Evolutionary conservation across 495 filamentous ascomycete genomes (phyloP).

Genomic region (Lasiosphaeris hirsuta): DNA sequence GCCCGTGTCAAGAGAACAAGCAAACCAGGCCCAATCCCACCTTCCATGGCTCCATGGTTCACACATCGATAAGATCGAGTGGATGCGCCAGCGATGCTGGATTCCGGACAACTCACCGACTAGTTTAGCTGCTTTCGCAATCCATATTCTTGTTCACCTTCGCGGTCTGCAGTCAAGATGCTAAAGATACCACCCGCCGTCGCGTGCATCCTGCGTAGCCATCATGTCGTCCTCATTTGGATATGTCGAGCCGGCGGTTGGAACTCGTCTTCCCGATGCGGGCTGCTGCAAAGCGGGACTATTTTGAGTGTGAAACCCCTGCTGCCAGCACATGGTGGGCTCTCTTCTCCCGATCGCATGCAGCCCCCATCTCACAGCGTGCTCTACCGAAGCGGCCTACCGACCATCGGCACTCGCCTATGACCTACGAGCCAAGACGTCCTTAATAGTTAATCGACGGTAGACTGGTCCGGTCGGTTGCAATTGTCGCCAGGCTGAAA

Average conservation of each 20-base stretch:
- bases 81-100: neutral
- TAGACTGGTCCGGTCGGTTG: no score
- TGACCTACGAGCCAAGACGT: no score
- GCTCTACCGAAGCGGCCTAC: neutral
- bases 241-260: conserved; percentile 22
- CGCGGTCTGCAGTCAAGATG: neutral
- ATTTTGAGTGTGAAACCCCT: conserved; percentile 17
- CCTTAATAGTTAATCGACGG: no score
- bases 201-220: conserved; percentile 7
- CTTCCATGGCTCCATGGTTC: neutral
- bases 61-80: neutral
- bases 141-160: neutral
- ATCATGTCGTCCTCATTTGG: neutral
- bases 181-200: conserved; percentile 24
- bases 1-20: conserved; percentile 1
- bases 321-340: neutral
- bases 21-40: neutral
- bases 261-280: conserved; percentile 20
- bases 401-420: neutral
- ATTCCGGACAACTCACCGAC: conserved; percentile 5
- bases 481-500: neutral
- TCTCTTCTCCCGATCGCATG: conserved; percentile 7
- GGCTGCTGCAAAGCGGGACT: conserved; percentile 16
- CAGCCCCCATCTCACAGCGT: neutral
- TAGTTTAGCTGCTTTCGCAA: neutral